These are phyloP conservation scores for Arthroderma uncinatum DNA, from an alignment of 2,329 filamentous ascomycete species.

Conservation along the genomic window DNA sequence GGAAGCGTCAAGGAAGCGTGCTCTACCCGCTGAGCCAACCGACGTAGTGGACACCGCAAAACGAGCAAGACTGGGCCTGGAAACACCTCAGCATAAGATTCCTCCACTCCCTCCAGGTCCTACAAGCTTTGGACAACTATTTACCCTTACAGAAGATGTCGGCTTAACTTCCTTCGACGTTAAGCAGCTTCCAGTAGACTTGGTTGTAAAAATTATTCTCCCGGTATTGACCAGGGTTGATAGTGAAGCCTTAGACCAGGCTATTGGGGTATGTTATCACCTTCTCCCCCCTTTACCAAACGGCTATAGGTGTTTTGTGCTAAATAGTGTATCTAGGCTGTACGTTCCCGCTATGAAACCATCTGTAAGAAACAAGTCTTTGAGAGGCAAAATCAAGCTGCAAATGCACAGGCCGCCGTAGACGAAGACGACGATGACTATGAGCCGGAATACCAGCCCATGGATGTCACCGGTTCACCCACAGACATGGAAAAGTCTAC, in stretches of 20 bases:
- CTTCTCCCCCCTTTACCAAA: not conserved
- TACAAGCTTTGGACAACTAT: constrained; percentile 71
- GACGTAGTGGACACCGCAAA: constrained; percentile 69
- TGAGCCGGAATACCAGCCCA: constrained; percentile 71
- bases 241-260: constrained; percentile 55
- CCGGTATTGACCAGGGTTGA: constrained; percentile 65
- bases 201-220: constrained; percentile 72
- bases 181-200: constrained; percentile 59
- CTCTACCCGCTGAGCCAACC: constrained; percentile 56
- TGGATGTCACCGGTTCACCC: constrained; percentile 40
- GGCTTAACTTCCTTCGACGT: constrained; percentile 73
- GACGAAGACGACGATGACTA: constrained; percentile 79
- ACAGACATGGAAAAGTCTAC: constrained; percentile 53
- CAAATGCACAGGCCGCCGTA: constrained; percentile 20
- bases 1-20: constrained; percentile 64
- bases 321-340: constrained; percentile 20
- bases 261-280: constrained; percentile 52
- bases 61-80: constrained; percentile 57
- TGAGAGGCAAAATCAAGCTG: constrained; percentile 17
- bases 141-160: constrained; percentile 67
- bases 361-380: constrained; percentile 28
- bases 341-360: constrained; percentile 30
- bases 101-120: constrained; percentile 64
- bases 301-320: not conserved
- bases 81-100: constrained; percentile 44